phyloP scores from a whole-genome alignment of 257 asterid species.

The Apocynum venetum region DNA sequence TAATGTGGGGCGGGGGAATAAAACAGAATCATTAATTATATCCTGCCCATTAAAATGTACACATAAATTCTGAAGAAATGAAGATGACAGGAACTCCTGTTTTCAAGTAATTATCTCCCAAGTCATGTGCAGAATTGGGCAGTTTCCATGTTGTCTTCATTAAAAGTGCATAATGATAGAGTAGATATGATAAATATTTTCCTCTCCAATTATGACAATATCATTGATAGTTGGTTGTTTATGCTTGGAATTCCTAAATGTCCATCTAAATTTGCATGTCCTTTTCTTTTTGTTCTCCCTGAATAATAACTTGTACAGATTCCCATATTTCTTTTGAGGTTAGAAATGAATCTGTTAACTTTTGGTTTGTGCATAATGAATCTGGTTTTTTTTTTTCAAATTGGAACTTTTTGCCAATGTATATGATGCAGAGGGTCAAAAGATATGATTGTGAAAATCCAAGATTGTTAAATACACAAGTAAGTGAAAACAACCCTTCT shows the following conservation, averaged over 20 bases:
- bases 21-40: background rate
- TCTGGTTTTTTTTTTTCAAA: conserved; percentile 2
- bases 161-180: background rate
- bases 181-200: background rate
- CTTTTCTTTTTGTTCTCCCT: background rate
- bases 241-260: conserved; percentile 1
- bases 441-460: conserved; percentile 37
- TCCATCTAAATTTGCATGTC: background rate
- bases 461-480: conserved; percentile 30
- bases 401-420: conserved; percentile 4
- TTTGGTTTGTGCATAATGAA: background rate
- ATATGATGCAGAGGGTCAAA: conserved; percentile 26
- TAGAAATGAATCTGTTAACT: background rate
- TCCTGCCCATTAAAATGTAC: background rate
- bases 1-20: background rate
- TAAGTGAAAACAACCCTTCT: conserved; percentile 27
- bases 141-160: background rate
- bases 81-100: background rate
- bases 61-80: background rate
- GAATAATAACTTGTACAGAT: background rate
- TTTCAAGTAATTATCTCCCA: background rate
- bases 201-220: background rate
- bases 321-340: background rate
- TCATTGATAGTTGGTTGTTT: background rate
- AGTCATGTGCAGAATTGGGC: background rate